Percentiles rank a stretch among this genome's conserved stretches.
Evolutionary conservation across 2,329 filamentous ascomycete species (phyloP).

Genomic region (Leptographium radiaticola): DNA sequence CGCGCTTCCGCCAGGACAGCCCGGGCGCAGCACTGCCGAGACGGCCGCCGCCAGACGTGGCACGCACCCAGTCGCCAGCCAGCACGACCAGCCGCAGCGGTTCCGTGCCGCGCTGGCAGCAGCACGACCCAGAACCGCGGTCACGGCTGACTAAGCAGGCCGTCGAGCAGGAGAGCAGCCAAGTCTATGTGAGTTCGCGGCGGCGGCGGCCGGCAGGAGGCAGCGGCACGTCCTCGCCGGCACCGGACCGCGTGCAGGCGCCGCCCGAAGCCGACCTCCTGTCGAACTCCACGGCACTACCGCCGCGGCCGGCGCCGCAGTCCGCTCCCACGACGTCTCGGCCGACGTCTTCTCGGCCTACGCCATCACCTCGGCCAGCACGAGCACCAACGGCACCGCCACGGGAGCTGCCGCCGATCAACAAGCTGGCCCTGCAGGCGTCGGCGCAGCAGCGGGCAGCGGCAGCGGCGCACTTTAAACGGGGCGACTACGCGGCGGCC

Average conservation of each 20-base stretch:
- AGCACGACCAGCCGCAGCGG: slow-evolving; percentile 29
- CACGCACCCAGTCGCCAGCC: slow-evolving; percentile 37
- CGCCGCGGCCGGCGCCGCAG: slow-evolving; percentile 13
- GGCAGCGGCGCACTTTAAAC: slow-evolving; percentile 83
- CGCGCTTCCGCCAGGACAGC: slow-evolving; percentile 8
- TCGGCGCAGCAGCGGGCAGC: slow-evolving; percentile 68
- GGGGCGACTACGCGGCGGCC: slow-evolving; percentile 80
- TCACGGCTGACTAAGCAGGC: slow-evolving; percentile 58
- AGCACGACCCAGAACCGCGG: slow-evolving; percentile 35
- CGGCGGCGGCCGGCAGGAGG: slow-evolving; percentile 54
- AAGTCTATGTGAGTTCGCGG: slow-evolving; percentile 79
- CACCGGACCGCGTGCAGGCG: slow-evolving; percentile 21
- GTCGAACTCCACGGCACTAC: slow-evolving; percentile 32
- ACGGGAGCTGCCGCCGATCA: slow-evolving; percentile 46
- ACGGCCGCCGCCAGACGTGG: slow-evolving; percentile 14
- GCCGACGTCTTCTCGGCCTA: slow-evolving; percentile 26
- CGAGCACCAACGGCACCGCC: background rate
- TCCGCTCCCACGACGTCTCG: slow-evolving; percentile 22
- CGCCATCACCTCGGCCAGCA: slow-evolving; percentile 8
- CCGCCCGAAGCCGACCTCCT: slow-evolving; percentile 48
- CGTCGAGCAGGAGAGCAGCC: slow-evolving; percentile 65
- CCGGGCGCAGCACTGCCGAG: slow-evolving; percentile 15
- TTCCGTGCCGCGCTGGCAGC: slow-evolving; percentile 48
- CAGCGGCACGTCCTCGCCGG: slow-evolving; percentile 23
- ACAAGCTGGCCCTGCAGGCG: slow-evolving; percentile 54